These are phyloP conservation scores for Trypanosomatidae sp. DNA, from an alignment of 208 protist genomes.

Conservation along the genomic window DNA sequence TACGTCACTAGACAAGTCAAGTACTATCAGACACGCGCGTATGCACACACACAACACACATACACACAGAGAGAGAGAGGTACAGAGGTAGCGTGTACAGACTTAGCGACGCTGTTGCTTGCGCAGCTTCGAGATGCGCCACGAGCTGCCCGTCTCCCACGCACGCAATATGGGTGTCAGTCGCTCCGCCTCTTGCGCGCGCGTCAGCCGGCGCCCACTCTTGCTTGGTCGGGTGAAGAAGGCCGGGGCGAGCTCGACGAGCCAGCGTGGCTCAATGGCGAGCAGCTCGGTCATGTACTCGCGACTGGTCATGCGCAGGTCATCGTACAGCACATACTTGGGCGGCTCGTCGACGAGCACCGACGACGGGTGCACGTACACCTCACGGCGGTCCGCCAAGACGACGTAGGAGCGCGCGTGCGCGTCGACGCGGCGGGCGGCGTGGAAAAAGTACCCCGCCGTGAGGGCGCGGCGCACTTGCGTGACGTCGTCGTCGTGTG, in stretches of 20 bases:
- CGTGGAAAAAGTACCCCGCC: conserved; percentile 97
- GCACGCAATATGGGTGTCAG: conserved; percentile 75
- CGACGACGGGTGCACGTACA: conserved; percentile 80
- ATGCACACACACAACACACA: conserved; percentile 3
- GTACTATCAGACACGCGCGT: neutral
- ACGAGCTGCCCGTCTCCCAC: conserved; percentile 83
- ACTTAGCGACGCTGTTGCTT: conserved; percentile 23
- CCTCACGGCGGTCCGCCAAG: conserved; percentile 76
- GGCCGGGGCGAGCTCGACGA: conserved; percentile 91
- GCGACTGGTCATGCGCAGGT: conserved; percentile 92
- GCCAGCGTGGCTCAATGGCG: conserved; percentile 89
- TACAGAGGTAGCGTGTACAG: neutral
- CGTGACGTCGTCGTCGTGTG: conserved; percentile 79
- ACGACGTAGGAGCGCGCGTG: conserved; percentile 72
- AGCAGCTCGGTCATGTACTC: conserved; percentile 96
- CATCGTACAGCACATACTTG: conserved; percentile 96
- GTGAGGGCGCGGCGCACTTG: conserved; percentile 92
- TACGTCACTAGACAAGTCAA: neutral
- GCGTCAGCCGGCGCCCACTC: conserved; percentile 49
- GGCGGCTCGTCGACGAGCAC: conserved; percentile 78
- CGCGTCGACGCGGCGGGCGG: conserved; percentile 83
- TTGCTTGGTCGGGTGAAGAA: conserved; percentile 75
- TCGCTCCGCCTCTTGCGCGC: conserved; percentile 66
- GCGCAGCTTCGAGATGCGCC: conserved; percentile 71
- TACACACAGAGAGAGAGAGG: neutral